Conservation (phyloP, 2,329 filamentous ascomycete genomes). For the Verticillium nonalfalfae region DNA sequence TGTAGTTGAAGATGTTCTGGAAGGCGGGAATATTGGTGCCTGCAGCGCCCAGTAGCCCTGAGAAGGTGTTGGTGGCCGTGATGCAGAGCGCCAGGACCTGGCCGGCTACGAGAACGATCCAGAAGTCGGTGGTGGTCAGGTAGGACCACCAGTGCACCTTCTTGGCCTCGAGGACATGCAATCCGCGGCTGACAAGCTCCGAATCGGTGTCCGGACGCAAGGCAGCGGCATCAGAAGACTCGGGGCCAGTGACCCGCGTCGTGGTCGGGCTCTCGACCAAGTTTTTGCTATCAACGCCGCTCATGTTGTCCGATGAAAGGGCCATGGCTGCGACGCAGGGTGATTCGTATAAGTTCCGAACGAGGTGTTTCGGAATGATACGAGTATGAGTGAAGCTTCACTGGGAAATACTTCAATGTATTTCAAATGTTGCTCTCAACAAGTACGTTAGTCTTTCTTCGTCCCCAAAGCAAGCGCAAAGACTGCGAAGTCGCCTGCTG, state of each 20-base stretch:
- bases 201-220: slow-evolving; percentile 11
- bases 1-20: slow-evolving; percentile 93
- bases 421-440: not conserved
- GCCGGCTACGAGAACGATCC: slow-evolving; percentile 72
- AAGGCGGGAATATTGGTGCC: slow-evolving; percentile 86
- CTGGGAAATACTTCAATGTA: not conserved
- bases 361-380: not conserved
- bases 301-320: not conserved
- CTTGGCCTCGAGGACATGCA: slow-evolving; percentile 48
- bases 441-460: slow-evolving; percentile 4
- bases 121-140: slow-evolving; percentile 80
- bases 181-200: slow-evolving; percentile 40
- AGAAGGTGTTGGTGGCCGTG: slow-evolving; percentile 89
- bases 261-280: not conserved
- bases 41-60: slow-evolving; percentile 58
- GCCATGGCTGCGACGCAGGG: not conserved
- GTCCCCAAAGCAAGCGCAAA: slow-evolving; percentile 5
- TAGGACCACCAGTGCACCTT: slow-evolving; percentile 63
- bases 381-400: not conserved
- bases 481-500: slow-evolving; percentile 5
- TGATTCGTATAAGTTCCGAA: not conserved
- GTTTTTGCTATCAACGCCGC: not conserved
- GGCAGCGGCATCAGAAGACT: not conserved
- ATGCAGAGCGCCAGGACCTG: slow-evolving; percentile 86
- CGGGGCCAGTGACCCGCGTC: not conserved